Evolutionary conservation across 2,329 filamentous ascomycete genomes (phyloP).

Genomic region (Cercospora berteroae): DNA sequence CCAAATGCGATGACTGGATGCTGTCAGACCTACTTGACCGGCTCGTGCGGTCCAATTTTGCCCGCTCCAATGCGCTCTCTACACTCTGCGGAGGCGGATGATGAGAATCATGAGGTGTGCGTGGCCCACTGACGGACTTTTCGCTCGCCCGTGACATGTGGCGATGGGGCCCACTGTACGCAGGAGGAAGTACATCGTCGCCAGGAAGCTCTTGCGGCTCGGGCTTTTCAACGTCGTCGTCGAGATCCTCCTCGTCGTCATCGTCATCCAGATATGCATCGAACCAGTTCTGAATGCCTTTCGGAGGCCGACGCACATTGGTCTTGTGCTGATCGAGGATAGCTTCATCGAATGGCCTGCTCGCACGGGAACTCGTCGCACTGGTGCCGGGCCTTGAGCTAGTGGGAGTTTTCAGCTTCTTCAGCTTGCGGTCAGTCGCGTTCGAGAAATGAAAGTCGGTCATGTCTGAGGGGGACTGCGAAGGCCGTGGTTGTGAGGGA

Average conservation of each 20-base stretch:
- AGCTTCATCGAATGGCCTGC: conserved; percentile 37
- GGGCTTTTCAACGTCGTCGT: conserved; percentile 14
- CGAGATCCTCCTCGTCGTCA: conserved; percentile 27
- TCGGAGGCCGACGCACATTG: conserved; percentile 48
- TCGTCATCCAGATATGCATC: conserved; percentile 41
- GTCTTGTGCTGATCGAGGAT: conserved; percentile 49
- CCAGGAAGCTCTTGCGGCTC: conserved; percentile 28
- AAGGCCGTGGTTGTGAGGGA: conserved; percentile 42
- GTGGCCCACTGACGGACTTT: conserved; percentile 16
- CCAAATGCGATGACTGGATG: conserved; percentile 26
- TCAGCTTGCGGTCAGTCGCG: conserved; percentile 4
- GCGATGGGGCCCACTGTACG: conserved; percentile 18
- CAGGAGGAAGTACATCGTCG: conserved; percentile 23
- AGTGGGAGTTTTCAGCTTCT: conserved; percentile 7
- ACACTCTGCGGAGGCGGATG: conserved; percentile 3
- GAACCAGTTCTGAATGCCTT: conserved; percentile 53
- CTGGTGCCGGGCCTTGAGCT: conserved; percentile 11
- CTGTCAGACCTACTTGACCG: conserved; percentile 22
- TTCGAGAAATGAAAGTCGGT: conserved; percentile 29
- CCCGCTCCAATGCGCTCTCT: neutral
- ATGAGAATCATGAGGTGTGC: conserved; percentile 17
- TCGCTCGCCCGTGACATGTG: conserved; percentile 14
- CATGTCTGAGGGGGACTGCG: conserved; percentile 43
- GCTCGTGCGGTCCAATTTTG: conserved; percentile 6
- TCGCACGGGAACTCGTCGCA: conserved; percentile 11